Evolutionary conservation across 192 early-diverging fungal species (phyloP).

Genomic region (Paraglomus brasilianum): DNA sequence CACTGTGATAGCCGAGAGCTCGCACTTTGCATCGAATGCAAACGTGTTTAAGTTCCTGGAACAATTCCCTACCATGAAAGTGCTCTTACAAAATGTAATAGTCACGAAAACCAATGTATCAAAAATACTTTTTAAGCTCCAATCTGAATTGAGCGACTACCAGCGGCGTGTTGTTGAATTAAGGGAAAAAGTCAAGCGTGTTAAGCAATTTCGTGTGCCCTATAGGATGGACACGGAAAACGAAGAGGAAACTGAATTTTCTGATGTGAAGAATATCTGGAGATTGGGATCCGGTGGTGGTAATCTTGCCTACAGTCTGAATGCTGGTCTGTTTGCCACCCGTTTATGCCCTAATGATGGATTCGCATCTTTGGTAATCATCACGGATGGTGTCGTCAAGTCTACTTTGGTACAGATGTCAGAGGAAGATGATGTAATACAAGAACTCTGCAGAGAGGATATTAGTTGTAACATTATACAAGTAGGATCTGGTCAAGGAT

Average conservation of each 20-base stretch:
- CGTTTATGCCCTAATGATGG: conserved; percentile 45
- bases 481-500: conserved; percentile 63
- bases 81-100: conserved; percentile 49
- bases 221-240: conserved; percentile 47
- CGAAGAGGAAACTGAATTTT: conserved; percentile 31
- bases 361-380: conserved; percentile 52
- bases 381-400: conserved; percentile 76
- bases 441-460: conserved; percentile 60
- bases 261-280: conserved; percentile 49
- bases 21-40: conserved; percentile 59
- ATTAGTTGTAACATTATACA: conserved; percentile 70
- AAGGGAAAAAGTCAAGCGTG: conserved; percentile 39
- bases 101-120: conserved; percentile 41
- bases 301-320: conserved; percentile 54
- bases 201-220: conserved; percentile 40
- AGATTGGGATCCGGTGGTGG: conserved; percentile 56
- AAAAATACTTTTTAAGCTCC: conserved; percentile 41
- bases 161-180: conserved; percentile 44
- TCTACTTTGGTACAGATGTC: conserved; percentile 59
- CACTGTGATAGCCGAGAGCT: conserved; percentile 59
- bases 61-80: conserved; percentile 59
- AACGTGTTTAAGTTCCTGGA: conserved; percentile 55
- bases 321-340: conserved; percentile 56
- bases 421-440: conserved; percentile 51
- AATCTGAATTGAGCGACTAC: conserved; percentile 43